Evolutionary conservation across 1,139 yeast genomes (phyloP).

Genomic region (Geotrichum aggregatum): DNA sequence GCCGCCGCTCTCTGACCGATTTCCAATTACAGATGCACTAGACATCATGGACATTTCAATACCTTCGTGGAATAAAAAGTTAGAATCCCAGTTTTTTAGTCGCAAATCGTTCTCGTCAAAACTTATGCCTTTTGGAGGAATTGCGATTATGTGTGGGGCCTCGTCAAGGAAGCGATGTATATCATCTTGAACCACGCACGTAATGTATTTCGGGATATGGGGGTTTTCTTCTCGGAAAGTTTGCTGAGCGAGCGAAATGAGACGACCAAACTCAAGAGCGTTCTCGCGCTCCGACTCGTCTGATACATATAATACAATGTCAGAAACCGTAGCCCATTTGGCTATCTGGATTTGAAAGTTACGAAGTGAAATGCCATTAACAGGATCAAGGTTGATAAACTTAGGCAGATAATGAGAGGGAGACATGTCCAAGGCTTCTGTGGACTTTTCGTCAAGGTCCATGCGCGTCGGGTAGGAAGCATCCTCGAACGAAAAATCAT

Average conservation of each 20-base stretch:
- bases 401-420: constrained; percentile 18
- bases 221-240: constrained; percentile 23
- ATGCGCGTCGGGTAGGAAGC: background rate
- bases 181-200: constrained; percentile 30
- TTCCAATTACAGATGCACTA: constrained; percentile 58
- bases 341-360: constrained; percentile 76
- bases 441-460: constrained; percentile 26
- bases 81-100: constrained; percentile 63
- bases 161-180: constrained; percentile 26
- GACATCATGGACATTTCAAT: constrained; percentile 82
- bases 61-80: constrained; percentile 68
- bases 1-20: constrained; percentile 25
- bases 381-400: constrained; percentile 47
- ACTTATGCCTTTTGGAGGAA: constrained; percentile 27
- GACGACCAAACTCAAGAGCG: constrained; percentile 25
- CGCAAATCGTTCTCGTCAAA: constrained; percentile 31
- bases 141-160: constrained; percentile 34
- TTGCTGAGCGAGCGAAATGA: constrained; percentile 31
- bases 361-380: constrained; percentile 62
- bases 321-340: constrained; percentile 64
- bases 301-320: constrained; percentile 61
- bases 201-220: constrained; percentile 22
- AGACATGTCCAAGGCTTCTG: constrained; percentile 23
- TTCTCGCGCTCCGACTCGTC: constrained; percentile 31
- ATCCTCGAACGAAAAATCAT: constrained; percentile 16